Evolutionary conservation across 495 filamentous ascomycete species (phyloP).

Genomic region (Lasiosphaeris hirsuta): DNA sequence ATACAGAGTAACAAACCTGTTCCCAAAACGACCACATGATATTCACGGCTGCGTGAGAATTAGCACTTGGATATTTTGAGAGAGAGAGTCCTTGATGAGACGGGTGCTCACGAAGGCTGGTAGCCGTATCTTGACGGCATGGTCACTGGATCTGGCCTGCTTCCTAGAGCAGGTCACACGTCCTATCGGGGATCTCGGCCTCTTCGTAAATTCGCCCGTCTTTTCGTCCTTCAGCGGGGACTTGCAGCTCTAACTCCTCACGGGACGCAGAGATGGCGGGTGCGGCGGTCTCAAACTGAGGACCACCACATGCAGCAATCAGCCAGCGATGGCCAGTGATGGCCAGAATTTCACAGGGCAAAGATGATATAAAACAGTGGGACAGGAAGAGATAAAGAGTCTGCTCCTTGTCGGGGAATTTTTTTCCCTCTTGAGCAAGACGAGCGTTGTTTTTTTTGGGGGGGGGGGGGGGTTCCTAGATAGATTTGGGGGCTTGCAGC

Average conservation of each 20-base stretch:
- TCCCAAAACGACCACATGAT: slow-evolving; percentile 35
- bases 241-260: slow-evolving; percentile 25
- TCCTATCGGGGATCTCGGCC: slow-evolving; percentile 1
- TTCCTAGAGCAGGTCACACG: slow-evolving; percentile 9
- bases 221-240: neutral
- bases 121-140: slow-evolving; percentile 30
- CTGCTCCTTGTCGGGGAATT: slow-evolving; percentile 1
- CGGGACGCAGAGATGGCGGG: slow-evolving; percentile 27
- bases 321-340: slow-evolving; percentile 13
- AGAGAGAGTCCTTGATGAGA: neutral
- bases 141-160: slow-evolving; percentile 8
- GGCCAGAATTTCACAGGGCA: slow-evolving; percentile 10
- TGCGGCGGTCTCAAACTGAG: slow-evolving; percentile 17
- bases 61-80: slow-evolving; percentile 6
- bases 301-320: slow-evolving; percentile 28
- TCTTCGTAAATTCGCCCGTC: slow-evolving; percentile 7
- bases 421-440: too few species aligned
- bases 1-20: slow-evolving; percentile 25
- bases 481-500: too few species aligned
- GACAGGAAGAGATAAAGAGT: neutral
- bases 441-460: too few species aligned
- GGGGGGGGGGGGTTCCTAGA: too few species aligned
- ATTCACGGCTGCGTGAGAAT: slow-evolving; percentile 27
- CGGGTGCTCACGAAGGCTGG: slow-evolving; percentile 30
- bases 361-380: neutral